These are phyloP conservation scores for Ogataea nakhonphanomensis DNA, from an alignment of 805 yeast genomes.

Conservation along the genomic window DNA sequence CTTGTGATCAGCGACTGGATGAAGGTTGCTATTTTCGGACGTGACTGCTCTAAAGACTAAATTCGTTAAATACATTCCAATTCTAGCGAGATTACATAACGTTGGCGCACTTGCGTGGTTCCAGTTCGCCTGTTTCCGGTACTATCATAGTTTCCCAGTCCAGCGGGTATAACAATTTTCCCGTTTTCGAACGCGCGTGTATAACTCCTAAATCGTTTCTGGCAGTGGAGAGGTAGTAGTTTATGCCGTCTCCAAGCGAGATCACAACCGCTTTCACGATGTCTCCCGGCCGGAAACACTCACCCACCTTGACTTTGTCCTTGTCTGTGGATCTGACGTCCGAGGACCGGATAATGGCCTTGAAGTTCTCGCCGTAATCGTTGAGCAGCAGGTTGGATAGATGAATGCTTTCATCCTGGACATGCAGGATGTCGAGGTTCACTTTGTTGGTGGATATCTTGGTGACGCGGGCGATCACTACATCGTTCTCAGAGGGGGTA, in stretches of 20 bases:
- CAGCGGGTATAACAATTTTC: conserved; percentile 77
- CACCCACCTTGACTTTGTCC: conserved; percentile 76
- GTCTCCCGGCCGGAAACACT: conserved; percentile 88
- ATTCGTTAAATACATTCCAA: conserved; percentile 3
- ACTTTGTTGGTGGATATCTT: conserved; percentile 69
- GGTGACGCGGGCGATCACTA: conserved; percentile 73
- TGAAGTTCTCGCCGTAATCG: conserved; percentile 85
- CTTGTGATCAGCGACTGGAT: conserved; percentile 85
- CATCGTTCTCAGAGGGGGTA: conserved; percentile 80
- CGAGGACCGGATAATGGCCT: conserved; percentile 79
- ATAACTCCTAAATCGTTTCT: conserved; percentile 91
- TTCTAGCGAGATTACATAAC: conserved; percentile 8
- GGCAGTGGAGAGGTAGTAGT: conserved; percentile 87
- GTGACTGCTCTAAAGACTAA: conserved; percentile 84
- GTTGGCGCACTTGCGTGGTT: conserved; percentile 87
- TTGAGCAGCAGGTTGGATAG: conserved; percentile 27
- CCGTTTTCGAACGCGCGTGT: conserved; percentile 71
- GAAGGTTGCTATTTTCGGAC: conserved; percentile 81
- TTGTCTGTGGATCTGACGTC: conserved; percentile 90
- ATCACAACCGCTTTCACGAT: conserved; percentile 76
- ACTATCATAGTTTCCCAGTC: conserved; percentile 96
- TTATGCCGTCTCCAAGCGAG: conserved; percentile 92
- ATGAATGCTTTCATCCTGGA: conserved; percentile 18
- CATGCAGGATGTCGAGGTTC: conserved; percentile 62
- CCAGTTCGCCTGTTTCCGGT: conserved; percentile 68